phyloP scores from a whole-genome alignment of 495 filamentous ascomycete genomes.

The Aspergillus nidulans region DNA sequence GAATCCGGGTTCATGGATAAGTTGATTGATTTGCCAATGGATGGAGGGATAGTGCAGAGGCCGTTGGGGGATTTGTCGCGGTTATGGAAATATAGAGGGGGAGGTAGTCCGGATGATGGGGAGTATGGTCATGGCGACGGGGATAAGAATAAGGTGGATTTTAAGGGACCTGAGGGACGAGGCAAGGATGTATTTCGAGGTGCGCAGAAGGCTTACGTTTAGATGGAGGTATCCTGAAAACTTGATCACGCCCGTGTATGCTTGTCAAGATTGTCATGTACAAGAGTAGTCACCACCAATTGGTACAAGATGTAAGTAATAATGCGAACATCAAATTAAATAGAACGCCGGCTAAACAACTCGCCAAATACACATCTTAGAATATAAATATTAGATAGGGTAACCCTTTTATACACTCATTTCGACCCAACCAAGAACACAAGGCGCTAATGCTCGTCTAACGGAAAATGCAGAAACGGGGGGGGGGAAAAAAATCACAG shows the following conservation, averaged over 20 bases:
- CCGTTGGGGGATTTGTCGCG: conserved; percentile 63
- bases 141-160: too few species aligned
- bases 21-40: background rate
- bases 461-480: background rate
- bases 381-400: background rate
- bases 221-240: too few species aligned
- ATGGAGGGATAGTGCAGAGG: conserved; percentile 15
- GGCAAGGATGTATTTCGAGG: too few species aligned
- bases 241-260: too few species aligned
- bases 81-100: conserved; percentile 65
- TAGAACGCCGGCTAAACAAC: background rate
- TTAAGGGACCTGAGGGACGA: too few species aligned
- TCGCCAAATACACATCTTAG: background rate
- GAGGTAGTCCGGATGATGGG: conserved; percentile 40
- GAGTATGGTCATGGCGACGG: background rate
- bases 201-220: too few species aligned
- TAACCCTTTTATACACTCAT: background rate
- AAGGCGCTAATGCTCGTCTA: background rate
- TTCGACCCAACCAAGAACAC: background rate
- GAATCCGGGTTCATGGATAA: conserved; percentile 10
- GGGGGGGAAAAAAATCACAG: conserved; percentile 6
- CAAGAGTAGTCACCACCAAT: background rate
- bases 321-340: background rate
- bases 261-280: background rate
- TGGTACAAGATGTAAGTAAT: background rate